These are phyloP conservation scores for Pichiaceae sp. DNA, from an alignment of 1,139 yeast genomes.

Conservation along the genomic window DNA sequence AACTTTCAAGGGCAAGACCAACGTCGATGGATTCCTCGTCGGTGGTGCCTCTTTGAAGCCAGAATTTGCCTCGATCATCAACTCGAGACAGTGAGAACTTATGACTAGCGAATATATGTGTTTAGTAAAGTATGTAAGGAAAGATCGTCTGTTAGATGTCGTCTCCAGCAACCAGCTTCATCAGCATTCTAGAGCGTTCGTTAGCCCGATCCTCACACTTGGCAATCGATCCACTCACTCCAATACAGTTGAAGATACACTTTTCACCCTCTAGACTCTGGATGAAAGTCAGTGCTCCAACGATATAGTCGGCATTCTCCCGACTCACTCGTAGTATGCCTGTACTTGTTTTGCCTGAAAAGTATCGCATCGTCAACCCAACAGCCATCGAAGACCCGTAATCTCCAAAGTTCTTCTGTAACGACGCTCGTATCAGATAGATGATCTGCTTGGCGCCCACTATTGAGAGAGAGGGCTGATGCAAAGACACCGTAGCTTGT, in stretches of 20 bases:
- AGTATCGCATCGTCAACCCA: slow-evolving; percentile 63
- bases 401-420: slow-evolving; percentile 67
- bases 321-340: slow-evolving; percentile 79
- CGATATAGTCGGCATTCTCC: slow-evolving; percentile 50
- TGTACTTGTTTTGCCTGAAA: slow-evolving; percentile 71
- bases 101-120: background rate
- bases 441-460: slow-evolving; percentile 40
- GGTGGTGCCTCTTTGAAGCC: slow-evolving; percentile 99
- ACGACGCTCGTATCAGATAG: slow-evolving; percentile 42
- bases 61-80: slow-evolving; percentile 91
- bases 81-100: slow-evolving; percentile 63
- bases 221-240: slow-evolving; percentile 83
- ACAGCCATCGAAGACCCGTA: slow-evolving; percentile 64
- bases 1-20: slow-evolving; percentile 84
- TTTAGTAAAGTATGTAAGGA: too few species aligned
- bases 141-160: too few species aligned
- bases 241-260: slow-evolving; percentile 53
- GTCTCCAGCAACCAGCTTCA: slow-evolving; percentile 21
- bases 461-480: slow-evolving; percentile 38
- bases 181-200: slow-evolving; percentile 31
- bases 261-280: slow-evolving; percentile 40
- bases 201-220: slow-evolving; percentile 69
- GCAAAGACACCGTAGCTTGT: slow-evolving; percentile 36
- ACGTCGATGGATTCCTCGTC: slow-evolving; percentile 97
- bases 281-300: slow-evolving; percentile 68